Evolutionary conservation across 192 early-diverging fungal genomes (phyloP).

Genomic region (Phlyctochytrium bullatum): DNA sequence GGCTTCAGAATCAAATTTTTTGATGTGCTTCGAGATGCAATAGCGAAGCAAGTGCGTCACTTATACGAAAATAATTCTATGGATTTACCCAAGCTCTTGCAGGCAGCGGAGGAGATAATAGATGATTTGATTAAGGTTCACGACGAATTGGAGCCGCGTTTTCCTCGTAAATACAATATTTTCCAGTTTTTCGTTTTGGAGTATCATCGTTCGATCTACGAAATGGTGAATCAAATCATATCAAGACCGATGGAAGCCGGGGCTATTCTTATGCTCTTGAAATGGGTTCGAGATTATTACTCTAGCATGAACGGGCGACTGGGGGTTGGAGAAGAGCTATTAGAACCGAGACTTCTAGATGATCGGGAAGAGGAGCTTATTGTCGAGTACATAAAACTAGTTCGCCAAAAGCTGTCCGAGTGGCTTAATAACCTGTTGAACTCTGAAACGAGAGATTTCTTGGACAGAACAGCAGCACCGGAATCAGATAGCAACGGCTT

Average conservation of each 20-base stretch:
- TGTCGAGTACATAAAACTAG: slow-evolving; percentile 89
- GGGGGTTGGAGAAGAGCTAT: slow-evolving; percentile 80
- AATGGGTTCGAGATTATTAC: slow-evolving; percentile 93
- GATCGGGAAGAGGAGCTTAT: slow-evolving; percentile 88
- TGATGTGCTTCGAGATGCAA: slow-evolving; percentile 68
- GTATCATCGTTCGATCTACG: slow-evolving; percentile 91
- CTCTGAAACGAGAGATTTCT: slow-evolving; percentile 77
- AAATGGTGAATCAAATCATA: slow-evolving; percentile 72
- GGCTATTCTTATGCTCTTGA: slow-evolving; percentile 77
- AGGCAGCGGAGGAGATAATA: slow-evolving; percentile 76
- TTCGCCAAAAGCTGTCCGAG: slow-evolving; percentile 79
- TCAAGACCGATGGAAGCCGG: slow-evolving; percentile 75
- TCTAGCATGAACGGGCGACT: slow-evolving; percentile 80
- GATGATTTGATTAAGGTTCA: slow-evolving; percentile 85
- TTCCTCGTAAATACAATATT: slow-evolving; percentile 91
- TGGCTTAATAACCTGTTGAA: slow-evolving; percentile 91
- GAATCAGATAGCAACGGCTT: slow-evolving; percentile 74
- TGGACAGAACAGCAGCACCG: slow-evolving; percentile 64
- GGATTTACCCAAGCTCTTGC: slow-evolving; percentile 59
- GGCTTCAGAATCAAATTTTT: slow-evolving; percentile 77
- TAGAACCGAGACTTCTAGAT: slow-evolving; percentile 88
- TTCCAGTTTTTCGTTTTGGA: slow-evolving; percentile 93
- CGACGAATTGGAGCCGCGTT: slow-evolving; percentile 82
- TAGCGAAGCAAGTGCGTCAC: slow-evolving; percentile 63
- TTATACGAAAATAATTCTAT: slow-evolving; percentile 61